Conservation (phyloP, 495 filamentous ascomycete genomes). For the Astrothelium subdiscretum region DNA sequence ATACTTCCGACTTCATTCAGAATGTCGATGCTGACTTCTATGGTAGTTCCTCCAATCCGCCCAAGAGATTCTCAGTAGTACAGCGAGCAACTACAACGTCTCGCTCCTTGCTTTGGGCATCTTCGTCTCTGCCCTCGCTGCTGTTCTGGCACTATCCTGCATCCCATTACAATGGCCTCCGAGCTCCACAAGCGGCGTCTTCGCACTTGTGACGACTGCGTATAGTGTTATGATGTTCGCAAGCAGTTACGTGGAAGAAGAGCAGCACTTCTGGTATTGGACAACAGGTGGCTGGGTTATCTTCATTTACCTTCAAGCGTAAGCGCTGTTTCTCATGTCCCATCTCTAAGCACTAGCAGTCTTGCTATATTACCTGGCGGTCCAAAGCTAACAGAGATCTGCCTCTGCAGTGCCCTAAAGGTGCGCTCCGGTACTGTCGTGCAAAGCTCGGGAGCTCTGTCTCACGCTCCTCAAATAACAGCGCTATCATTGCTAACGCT, state of each 20-base stretch:
- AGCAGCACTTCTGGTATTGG: slow-evolving; percentile 99
- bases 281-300: slow-evolving; percentile 63
- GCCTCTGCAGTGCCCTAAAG: background rate
- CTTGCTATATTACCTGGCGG: background rate
- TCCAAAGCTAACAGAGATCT: background rate
- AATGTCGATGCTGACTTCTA: background rate
- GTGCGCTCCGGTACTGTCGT: background rate
- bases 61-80: slow-evolving; percentile 67
- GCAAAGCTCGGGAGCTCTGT: background rate
- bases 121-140: slow-evolving; percentile 32
- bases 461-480: background rate
- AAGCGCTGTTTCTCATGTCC: background rate
- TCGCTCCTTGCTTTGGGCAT: slow-evolving; percentile 45
- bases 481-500: slow-evolving; percentile 30
- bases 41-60: slow-evolving; percentile 52
- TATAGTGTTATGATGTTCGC: slow-evolving; percentile 93
- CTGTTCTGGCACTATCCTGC: slow-evolving; percentile 12
- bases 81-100: slow-evolving; percentile 85
- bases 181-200: slow-evolving; percentile 16
- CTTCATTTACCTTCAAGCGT: slow-evolving; percentile 4
- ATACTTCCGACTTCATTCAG: background rate
- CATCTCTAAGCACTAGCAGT: background rate
- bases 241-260: slow-evolving; percentile 94
- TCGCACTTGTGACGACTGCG: slow-evolving; percentile 36
- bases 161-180: slow-evolving; percentile 5